Evolutionary conservation across 345 rosid species (phyloP), one percentile per base, ranked within the genome.

Genomic region (Limnanthes douglasii): DNA sequence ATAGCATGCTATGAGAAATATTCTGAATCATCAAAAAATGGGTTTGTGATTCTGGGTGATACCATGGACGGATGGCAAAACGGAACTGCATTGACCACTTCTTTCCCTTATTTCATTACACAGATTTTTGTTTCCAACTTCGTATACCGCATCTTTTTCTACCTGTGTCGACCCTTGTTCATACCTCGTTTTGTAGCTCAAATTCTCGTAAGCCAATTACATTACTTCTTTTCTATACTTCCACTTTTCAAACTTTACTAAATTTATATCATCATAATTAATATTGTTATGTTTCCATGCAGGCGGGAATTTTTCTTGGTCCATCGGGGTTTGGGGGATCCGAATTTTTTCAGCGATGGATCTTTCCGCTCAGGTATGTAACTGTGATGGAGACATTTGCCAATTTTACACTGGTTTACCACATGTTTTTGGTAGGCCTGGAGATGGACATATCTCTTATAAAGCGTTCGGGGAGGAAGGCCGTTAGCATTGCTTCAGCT

Each of bases 291-390:
- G 38, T 32, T 12, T 16, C 35, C 35, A 37, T 42, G 50, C 54
- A 77, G 94, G 68, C 65, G 6, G 88, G 94, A 2, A 12, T 81
- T 14, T 24, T 73, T 34, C 21, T 62, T 31, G 78, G 94, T 30
- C 78, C 80, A 39, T 56, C 57, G 4, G 34, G 35, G 5, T 38
- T 77, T 0, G 54, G 57, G 9, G 35, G 20, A 6, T 32, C 34
- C 8, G 0, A 0, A 0, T 7, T 26, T 2, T 21, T 59, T 7
- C 7, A 41, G 12, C 0, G 24, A 2, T 18, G 11, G 4, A 1
- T 68, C 24, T 43, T 69, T 37, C 79, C 79, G 5, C 54, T 56
- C 23, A 41, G 49, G 43, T 56, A 61, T 40, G 31, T 45, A 8
- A 11, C 45, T 48, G 41, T 57, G 31, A 30, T 69, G 27, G 82